A percentile compares a stretch with the other conserved stretches of the same genome.
phyloP scores from a whole-genome alignment of 306 rosid species.

The Sicyos baderoa region DNA sequence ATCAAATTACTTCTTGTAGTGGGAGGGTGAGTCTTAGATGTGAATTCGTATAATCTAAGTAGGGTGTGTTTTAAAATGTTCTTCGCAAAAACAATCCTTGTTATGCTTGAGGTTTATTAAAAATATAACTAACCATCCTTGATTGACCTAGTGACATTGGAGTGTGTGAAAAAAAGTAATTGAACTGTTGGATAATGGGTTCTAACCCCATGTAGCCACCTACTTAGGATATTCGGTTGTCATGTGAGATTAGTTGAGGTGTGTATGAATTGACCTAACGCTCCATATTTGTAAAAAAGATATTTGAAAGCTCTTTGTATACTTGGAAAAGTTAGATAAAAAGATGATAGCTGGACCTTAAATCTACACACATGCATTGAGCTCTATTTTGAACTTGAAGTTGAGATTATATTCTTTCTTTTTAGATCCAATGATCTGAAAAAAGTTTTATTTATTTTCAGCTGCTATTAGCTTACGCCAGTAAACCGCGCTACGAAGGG shows the following conservation, averaged over 20 bases:
- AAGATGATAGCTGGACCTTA: background rate
- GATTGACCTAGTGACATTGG: background rate
- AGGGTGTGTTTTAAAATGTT: background rate
- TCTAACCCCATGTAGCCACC: background rate
- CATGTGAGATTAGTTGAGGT: too few species aligned
- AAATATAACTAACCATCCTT: background rate
- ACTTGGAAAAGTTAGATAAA: background rate
- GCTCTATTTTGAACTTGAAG: slow-evolving; percentile 1
- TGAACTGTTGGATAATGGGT: background rate
- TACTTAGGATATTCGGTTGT: background rate
- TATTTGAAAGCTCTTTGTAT: background rate
- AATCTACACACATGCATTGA: background rate
- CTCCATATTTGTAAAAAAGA: too few species aligned
- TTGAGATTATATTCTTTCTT: too few species aligned
- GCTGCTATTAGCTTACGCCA: slow-evolving; percentile 57
- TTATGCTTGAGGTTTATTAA: background rate
- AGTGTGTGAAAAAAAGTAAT: background rate
- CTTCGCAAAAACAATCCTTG: background rate
- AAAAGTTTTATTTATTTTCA: slow-evolving; percentile 18
- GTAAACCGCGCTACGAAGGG: slow-evolving; percentile 55
- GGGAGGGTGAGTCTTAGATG: background rate
- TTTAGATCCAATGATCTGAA: background rate
- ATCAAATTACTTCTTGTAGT: background rate
- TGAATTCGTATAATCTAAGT: background rate
- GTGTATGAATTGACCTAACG: background rate